Conservation (phyloP, 495 filamentous ascomycete genomes). For the Penicillium simplicissimum region DNA sequence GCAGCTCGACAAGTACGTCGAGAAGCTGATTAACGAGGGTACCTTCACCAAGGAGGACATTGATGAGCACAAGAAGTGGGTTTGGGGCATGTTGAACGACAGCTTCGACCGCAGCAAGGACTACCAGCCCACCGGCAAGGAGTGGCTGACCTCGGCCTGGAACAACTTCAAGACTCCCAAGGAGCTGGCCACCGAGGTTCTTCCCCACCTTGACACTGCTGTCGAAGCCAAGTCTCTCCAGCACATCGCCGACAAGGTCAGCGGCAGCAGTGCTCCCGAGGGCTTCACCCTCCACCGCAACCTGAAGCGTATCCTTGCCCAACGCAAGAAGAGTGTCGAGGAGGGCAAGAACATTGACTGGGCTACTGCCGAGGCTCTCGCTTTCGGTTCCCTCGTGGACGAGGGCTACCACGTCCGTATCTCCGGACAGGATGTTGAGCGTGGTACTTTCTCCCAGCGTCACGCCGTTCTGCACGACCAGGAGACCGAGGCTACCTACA, state of each 20-base stretch:
- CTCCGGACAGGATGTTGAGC: conserved; percentile 97
- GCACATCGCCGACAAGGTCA: conserved; percentile 77
- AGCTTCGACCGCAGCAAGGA: conserved; percentile 97
- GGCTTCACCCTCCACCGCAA: conserved; percentile 89
- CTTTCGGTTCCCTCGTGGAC: conserved; percentile 84
- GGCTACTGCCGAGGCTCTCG: conserved; percentile 94
- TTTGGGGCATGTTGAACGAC: conserved; percentile 97
- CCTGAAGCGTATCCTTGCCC: conserved; percentile 91
- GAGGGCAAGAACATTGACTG: conserved; percentile 97
- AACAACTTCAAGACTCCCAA: conserved; percentile 99
- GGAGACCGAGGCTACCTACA: conserved; percentile 87
- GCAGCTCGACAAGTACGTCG: conserved; percentile 83
- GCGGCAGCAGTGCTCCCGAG: conserved; percentile 68
- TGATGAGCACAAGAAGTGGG: conserved; percentile 99
- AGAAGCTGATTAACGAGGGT: conserved; percentile 83
- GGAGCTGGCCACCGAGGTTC: conserved; percentile 90
- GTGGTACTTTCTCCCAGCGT: conserved; percentile 98
- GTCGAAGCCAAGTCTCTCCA: conserved; percentile 68
- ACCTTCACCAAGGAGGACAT: conserved; percentile 97
- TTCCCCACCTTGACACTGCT: conserved; percentile 88
- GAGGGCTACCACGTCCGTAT: conserved; percentile 97
- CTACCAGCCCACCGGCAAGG: conserved; percentile 93
- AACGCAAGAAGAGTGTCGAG: conserved; percentile 86
- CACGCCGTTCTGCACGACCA: conserved; percentile 98
- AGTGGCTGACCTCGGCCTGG: conserved; percentile 98